phyloP scores from a whole-genome alignment of 176 grass and related monocot genomes.

The Lolium perenne region DNA sequence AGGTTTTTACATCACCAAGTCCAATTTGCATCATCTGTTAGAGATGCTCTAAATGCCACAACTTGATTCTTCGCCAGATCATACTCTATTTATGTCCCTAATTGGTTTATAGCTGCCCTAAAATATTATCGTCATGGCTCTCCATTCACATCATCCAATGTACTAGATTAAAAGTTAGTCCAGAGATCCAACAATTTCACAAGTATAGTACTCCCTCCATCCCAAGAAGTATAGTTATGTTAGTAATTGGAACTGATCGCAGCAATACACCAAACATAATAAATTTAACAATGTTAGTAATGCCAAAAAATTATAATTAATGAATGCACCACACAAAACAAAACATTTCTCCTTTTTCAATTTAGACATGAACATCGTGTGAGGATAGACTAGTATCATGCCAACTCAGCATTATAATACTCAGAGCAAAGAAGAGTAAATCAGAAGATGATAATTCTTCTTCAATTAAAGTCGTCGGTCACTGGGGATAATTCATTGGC shows the following conservation, averaged over 20 bases:
- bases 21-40: too few relatives aligned
- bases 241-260: not conserved
- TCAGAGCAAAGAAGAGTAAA: not conserved
- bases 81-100: not conserved
- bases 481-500: not conserved
- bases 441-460: not conserved
- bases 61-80: not conserved
- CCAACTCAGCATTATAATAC: slow-evolving; percentile 9
- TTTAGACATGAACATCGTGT: not conserved
- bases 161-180: not conserved
- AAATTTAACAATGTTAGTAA: not conserved
- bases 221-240: not conserved
- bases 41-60: not conserved
- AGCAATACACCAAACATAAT: not conserved
- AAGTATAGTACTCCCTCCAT: not conserved
- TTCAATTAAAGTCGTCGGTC: not conserved
- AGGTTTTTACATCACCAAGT: too few relatives aligned
- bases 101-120: not conserved
- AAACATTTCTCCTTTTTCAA: not conserved
- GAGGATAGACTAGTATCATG: not conserved
- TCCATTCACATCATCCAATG: not conserved
- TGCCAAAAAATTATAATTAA: not conserved
- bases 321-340: not conserved
- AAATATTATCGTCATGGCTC: not conserved
- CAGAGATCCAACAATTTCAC: not conserved